A percentile compares a stretch with the other conserved stretches of the same genome.
These are phyloP conservation scores for Pleurotus tuber-regium DNA, from an alignment of 768 basidiomycete genomes.

Conservation along the genomic window DNA sequence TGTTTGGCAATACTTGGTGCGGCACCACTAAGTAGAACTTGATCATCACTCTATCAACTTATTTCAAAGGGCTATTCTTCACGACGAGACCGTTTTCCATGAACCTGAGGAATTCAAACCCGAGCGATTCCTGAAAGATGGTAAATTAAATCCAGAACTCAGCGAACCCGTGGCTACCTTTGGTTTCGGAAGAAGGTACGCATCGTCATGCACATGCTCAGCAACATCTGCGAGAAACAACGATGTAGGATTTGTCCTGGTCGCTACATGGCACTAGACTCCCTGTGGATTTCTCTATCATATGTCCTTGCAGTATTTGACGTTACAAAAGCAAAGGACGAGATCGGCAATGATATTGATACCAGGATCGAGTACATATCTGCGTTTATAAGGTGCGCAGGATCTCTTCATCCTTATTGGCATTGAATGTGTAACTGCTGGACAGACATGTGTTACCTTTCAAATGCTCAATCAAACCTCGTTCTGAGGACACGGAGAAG, in stretches of 20 bases:
- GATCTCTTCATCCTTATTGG: slow-evolving; percentile 24
- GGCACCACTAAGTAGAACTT: no score
- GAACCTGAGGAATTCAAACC: slow-evolving; percentile 19
- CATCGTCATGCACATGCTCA: background rate
- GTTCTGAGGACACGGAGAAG: slow-evolving; percentile 19
- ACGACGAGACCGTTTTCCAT: slow-evolving; percentile 14
- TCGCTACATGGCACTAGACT: background rate
- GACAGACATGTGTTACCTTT: no score
- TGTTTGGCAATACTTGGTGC: slow-evolving; percentile 35
- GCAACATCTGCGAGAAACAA: background rate
- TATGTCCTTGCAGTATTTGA: slow-evolving; percentile 9
- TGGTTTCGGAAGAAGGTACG: slow-evolving; percentile 7
- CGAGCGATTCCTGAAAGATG: slow-evolving; percentile 18
- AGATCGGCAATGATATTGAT: background rate
- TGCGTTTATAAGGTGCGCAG: slow-evolving; percentile 13
- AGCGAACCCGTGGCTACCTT: background rate
- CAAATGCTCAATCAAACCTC: slow-evolving; percentile 24
- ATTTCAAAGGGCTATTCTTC: slow-evolving; percentile 13
- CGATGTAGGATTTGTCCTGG: slow-evolving; percentile 12
- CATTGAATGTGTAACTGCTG: no score
- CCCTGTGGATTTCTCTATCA: slow-evolving; percentile 4
- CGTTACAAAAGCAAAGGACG: slow-evolving; percentile 9
- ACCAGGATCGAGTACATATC: slow-evolving; percentile 1
- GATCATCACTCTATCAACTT: background rate
- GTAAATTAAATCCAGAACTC: slow-evolving; percentile 11